phyloP scores from a whole-genome alignment of 192 early-diverging fungal species.

The Coemansia sp. region DNA sequence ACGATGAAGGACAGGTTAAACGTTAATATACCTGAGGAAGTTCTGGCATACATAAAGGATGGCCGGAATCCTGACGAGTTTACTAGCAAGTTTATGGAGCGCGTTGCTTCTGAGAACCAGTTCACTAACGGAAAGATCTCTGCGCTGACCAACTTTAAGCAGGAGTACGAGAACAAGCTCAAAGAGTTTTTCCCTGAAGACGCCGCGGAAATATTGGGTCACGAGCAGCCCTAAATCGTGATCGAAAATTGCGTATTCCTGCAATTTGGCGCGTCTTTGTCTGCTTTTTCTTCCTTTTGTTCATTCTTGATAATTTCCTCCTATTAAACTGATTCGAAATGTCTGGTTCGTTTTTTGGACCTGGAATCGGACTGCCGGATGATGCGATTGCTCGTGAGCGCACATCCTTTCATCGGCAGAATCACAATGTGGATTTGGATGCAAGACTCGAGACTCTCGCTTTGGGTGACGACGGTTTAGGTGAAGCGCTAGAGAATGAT shows the following conservation, averaged over 20 bases:
- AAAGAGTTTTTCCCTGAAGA: slow-evolving; percentile 46
- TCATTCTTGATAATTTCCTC: not conserved
- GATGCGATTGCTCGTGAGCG: slow-evolving; percentile 44
- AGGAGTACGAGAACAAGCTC: slow-evolving; percentile 43
- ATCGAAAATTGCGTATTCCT: slow-evolving; percentile 6
- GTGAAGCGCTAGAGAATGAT: slow-evolving; percentile 61
- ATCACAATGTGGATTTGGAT: slow-evolving; percentile 55
- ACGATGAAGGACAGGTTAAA: slow-evolving; percentile 27
- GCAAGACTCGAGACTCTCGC: slow-evolving; percentile 58
- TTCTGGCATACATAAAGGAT: slow-evolving; percentile 37
- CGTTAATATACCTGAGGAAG: slow-evolving; percentile 39
- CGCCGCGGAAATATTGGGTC: slow-evolving; percentile 13
- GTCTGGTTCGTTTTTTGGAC: slow-evolving; percentile 47
- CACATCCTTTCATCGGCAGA: slow-evolving; percentile 4
- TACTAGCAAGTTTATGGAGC: slow-evolving; percentile 51
- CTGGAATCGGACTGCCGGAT: slow-evolving; percentile 14
- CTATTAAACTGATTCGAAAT: slow-evolving; percentile 11
- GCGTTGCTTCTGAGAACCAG: slow-evolving; percentile 51
- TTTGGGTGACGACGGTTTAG: slow-evolving; percentile 53
- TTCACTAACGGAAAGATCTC: slow-evolving; percentile 52
- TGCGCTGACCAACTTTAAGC: slow-evolving; percentile 45
- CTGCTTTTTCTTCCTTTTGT: not conserved
- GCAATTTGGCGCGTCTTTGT: not conserved
- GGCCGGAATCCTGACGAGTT: slow-evolving; percentile 50
- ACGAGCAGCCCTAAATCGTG: slow-evolving; percentile 9